Evolutionary conservation across 2,329 filamentous ascomycete genomes (phyloP).

Genomic region (Botryotinia convoluta): DNA sequence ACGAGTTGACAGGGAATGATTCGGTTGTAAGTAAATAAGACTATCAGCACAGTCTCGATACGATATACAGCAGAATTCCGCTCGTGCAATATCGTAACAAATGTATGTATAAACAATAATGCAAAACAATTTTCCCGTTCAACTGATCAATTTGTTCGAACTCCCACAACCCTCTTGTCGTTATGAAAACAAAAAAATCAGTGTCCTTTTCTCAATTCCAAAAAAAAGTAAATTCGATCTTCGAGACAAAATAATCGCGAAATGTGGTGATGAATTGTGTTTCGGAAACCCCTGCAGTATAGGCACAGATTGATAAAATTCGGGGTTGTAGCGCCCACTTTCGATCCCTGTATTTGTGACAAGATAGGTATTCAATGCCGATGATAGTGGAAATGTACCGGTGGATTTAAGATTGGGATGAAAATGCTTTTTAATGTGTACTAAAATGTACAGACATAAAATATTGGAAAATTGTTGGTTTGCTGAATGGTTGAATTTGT

Average conservation of each 20-base stretch:
- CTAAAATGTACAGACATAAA: neutral
- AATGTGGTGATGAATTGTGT: neutral
- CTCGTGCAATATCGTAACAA: neutral
- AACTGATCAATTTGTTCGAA: neutral
- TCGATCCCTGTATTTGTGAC: neutral
- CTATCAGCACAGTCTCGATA: neutral
- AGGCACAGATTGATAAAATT: neutral
- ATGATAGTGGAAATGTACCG: neutral
- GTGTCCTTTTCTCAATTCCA: neutral
- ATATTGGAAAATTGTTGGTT: neutral
- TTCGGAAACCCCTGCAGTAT: neutral
- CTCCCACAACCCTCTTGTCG: neutral
- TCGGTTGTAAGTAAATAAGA: neutral
- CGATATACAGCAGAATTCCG: neutral
- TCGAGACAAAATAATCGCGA: neutral
- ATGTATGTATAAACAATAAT: neutral
- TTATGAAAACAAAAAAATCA: neutral
- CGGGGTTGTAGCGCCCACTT: neutral
- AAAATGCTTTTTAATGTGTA: neutral
- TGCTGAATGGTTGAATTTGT: neutral
- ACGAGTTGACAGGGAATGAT: neutral
- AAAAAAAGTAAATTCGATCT: neutral
- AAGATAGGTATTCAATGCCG: constrained; percentile 18
- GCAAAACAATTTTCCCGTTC: neutral
- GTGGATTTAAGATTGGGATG: neutral